Conservation (phyloP, 2,329 filamentous ascomycete species). For the Chaetomium sp. region DNA sequence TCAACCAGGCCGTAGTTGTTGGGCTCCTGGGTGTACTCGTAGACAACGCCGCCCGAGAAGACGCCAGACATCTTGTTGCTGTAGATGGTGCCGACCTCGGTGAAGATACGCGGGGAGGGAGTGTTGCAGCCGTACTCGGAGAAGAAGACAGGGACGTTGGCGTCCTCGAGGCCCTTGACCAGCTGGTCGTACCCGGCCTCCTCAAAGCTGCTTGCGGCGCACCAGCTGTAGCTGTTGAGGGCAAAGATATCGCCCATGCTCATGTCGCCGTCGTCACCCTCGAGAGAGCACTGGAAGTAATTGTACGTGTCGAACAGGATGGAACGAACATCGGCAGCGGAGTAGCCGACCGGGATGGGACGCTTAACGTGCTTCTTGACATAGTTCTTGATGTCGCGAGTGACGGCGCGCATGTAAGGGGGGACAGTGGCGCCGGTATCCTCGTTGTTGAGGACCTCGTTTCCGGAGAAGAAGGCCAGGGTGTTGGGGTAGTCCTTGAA, state of each 20-base stretch:
- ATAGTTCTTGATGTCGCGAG: constrained; percentile 79
- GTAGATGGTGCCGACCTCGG: constrained; percentile 74
- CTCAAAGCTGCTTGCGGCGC: constrained; percentile 57
- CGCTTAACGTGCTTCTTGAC: constrained; percentile 70
- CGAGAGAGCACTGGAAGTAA: constrained; percentile 69
- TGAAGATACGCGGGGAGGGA: constrained; percentile 70
- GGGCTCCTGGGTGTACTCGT: constrained; percentile 75
- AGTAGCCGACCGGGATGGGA: constrained; percentile 75
- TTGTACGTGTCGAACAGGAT: constrained; percentile 75
- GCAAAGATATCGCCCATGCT: constrained; percentile 75
- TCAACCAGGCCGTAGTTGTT: constrained; percentile 68
- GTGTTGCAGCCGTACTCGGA: constrained; percentile 81
- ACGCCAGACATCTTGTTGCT: constrained; percentile 66
- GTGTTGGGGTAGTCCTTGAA: constrained; percentile 69
- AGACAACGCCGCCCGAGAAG: constrained; percentile 77
- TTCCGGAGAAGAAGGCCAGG: constrained; percentile 75
- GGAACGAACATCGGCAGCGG: constrained; percentile 74
- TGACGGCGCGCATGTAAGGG: constrained; percentile 74
- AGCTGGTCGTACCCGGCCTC: constrained; percentile 58
- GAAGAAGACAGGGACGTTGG: constrained; percentile 76
- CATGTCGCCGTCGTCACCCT: constrained; percentile 57
- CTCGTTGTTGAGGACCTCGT: constrained; percentile 74
- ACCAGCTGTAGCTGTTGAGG: constrained; percentile 74
- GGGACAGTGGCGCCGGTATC: constrained; percentile 62
- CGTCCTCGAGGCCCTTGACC: constrained; percentile 64